A percentile compares a stretch with the other conserved stretches of the same genome.
These are phyloP conservation scores for Phanerodontia chrysosporium DNA, from an alignment of 768 basidiomycete species.

Conservation along the genomic window DNA sequence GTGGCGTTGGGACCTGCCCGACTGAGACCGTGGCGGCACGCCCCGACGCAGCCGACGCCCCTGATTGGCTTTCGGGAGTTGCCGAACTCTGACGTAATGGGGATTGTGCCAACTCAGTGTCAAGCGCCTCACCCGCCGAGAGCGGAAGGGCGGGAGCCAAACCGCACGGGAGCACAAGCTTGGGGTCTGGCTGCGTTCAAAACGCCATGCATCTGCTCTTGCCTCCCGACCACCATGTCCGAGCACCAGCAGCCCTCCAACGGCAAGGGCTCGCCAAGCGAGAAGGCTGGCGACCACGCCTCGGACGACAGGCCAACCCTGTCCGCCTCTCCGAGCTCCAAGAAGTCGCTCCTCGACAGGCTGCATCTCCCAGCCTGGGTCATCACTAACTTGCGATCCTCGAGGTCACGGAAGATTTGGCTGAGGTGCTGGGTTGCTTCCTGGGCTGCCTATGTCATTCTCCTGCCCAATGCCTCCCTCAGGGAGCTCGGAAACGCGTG, in stretches of 20 bases:
- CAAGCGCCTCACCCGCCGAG: not conserved
- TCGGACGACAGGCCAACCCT: not conserved
- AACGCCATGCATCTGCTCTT: not conserved
- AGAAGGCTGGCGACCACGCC: not conserved
- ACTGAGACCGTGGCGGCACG: not conserved
- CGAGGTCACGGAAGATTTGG: constrained; percentile 33
- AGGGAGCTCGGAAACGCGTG: constrained; percentile 37
- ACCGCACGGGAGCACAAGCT: too few species aligned
- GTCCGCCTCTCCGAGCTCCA: constrained; percentile 2
- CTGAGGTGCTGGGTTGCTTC: constrained; percentile 38
- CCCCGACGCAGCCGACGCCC: not conserved
- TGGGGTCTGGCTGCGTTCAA: not conserved
- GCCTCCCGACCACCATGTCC: not conserved
- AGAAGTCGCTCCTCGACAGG: constrained; percentile 16
- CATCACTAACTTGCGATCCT: constrained; percentile 30
- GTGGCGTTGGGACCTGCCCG: not conserved
- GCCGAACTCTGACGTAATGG: not conserved
- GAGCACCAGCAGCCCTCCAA: not conserved
- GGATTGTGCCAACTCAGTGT: too few species aligned
- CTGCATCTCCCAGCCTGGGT: constrained; percentile 35
- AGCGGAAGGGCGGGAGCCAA: not conserved
- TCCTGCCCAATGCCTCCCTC: constrained; percentile 37
- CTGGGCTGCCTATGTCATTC: constrained; percentile 33
- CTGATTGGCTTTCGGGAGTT: not conserved
- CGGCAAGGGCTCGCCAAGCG: not conserved